Base-by-base conservation (phyloP, 352 stramenopile genomes). In the Phytophthora pluvialis region DNA sequence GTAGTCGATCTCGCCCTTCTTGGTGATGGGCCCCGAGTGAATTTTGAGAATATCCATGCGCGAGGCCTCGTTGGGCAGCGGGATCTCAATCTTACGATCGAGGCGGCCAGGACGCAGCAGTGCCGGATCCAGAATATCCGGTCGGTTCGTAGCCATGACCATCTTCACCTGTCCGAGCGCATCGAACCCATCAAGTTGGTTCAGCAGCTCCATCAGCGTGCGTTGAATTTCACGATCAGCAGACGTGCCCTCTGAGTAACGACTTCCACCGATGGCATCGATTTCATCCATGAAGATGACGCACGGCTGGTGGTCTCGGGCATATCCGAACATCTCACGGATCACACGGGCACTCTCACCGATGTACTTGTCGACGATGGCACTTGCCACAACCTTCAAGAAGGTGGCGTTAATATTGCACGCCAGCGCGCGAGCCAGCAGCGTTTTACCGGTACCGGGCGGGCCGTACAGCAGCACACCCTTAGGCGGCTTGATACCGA, bases 211-310 rank as follows among this genome's bases (percentile, higher is more conserved):
- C 97, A 99, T 99, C 13, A 99, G 78, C 59, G 98, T 99, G 39
- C 98, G 93, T 75, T 99, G 98, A 83, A 99, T 99, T 79, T 99
- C 98, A 57, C 97, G 95, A 74, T 97, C 92, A 3, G 90, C 92
- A 26, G 89, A 98, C 31, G 96, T 99, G 56, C 97, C 98, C 74
- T 99, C 97, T 42, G 90, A 98, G 73, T 99, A 99, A 35, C 98
- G 95, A 47, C 89, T 98, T 64, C 97, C 97, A 71, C 98, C 98
- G 71, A 99, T 99, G 25, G 98, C 98, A 85, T 99, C 98, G 76
- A 99, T 99, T 72, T 99, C 98, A 79, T 99, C 98, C 96, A 99
- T 99, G 72, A 99, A 99, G 77, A 99, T 99, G 57, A 99, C 97
- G 65, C 97, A 99, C 38, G 98, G 97, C 84, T 99, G 92, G 75